Evolutionary conservation across 2,329 filamentous ascomycete species (phyloP).

Genomic region (Paecilomyces formosus): DNA sequence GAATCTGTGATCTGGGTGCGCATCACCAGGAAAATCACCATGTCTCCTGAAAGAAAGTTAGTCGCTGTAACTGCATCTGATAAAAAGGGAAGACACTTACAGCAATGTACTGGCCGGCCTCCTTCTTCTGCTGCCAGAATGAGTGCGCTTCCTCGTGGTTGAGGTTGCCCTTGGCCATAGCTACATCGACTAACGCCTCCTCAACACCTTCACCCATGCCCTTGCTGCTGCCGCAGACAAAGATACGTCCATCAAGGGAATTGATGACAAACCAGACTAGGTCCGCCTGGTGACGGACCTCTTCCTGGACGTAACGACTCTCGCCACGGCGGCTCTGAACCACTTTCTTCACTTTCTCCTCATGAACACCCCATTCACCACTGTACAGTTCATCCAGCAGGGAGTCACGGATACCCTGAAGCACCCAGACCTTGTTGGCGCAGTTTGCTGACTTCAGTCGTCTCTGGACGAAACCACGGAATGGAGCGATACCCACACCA

Average conservation of each 20-base stretch:
- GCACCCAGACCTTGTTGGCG: slow-evolving; percentile 95
- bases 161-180: slow-evolving; percentile 85
- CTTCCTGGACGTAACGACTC: slow-evolving; percentile 91
- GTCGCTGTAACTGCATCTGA: slow-evolving; percentile 1
- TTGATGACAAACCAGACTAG: slow-evolving; percentile 99
- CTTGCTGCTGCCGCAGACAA: slow-evolving; percentile 90
- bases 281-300: slow-evolving; percentile 83
- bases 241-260: slow-evolving; percentile 87
- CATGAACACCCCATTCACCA: slow-evolving; percentile 91
- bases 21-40: slow-evolving; percentile 15
- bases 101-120: slow-evolving; percentile 90
- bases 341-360: slow-evolving; percentile 76
- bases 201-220: slow-evolving; percentile 98
- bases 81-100: slow-evolving; percentile 31
- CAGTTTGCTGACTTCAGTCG: slow-evolving; percentile 90
- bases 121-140: slow-evolving; percentile 90
- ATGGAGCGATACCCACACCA: slow-evolving; percentile 92
- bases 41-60: slow-evolving; percentile 20
- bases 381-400: slow-evolving; percentile 93
- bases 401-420: slow-evolving; percentile 89
- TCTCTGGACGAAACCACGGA: slow-evolving; percentile 94
- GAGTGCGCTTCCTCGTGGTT: slow-evolving; percentile 71
- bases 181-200: slow-evolving; percentile 76
- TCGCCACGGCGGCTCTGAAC: slow-evolving; percentile 69
- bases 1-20: background rate